Base-by-base conservation (phyloP, 2,329 filamentous ascomycete genomes). In the Furcasterigmium sp. region DNA sequence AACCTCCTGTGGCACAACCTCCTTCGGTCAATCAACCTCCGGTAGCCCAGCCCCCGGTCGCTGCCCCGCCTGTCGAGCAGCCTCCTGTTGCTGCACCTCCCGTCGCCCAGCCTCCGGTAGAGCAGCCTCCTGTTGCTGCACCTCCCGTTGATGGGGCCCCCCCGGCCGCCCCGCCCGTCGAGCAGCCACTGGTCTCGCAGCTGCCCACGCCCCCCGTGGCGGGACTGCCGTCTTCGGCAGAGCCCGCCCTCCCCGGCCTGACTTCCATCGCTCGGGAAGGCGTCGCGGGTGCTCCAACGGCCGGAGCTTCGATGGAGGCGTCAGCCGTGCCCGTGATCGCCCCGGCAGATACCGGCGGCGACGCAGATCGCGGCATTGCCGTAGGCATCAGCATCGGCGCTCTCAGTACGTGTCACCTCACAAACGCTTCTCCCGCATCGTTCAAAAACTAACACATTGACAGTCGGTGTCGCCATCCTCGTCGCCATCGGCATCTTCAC, bases 401-500 rank as follows among this genome's bases (percentile, higher is more conserved):
- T 13, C 29, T 41, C 9, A 23, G 38, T 40, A 30, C 4, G 38
- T 29, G 11, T 21, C 18, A 10, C 15, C 32, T 18, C 32, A 11
- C 32, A 17, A 9, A 34, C 13, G n/a, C 23, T 26, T 7, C 23
- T 26, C 29, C 29, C 8, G 25, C 29, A 19, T 10, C 15, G 10
- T 15, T 5, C 32, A 15, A 35, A 9, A 7, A 35, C 32, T 35
- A 35, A 35, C 32, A 35, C 7, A 19, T 18, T 3, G n/a, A 18
- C 39, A 37, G 35, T 21, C 4, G 21, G 21, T 13, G 19, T 41
- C n/a, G 39, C 18, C 20, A 19, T 41, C 4, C 39, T 41, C 30
- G 23, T 41, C 20, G 39, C 39, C n/a, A 41, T 41, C 11, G 39
- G 39, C 20, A 36, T 41, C 8, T 36, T 41, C 29, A 18, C 30